Base-by-base conservation (phyloP, 768 basidiomycete species). In the Agrocybe chaxingu region DNA sequence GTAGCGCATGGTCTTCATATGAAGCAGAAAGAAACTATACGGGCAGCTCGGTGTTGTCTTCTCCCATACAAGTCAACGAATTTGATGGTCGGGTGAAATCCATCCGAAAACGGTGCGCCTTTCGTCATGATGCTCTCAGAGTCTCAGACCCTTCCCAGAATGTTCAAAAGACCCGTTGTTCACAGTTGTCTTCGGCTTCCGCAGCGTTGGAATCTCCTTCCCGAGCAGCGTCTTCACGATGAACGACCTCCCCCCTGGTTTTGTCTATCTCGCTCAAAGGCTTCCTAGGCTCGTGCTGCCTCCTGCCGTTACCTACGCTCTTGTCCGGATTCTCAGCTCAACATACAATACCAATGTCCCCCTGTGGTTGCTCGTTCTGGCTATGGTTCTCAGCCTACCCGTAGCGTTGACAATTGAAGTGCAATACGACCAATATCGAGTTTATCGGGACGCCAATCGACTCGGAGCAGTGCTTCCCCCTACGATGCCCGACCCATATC, bases 171-270 rank as follows among this genome's bases (percentile, higher is more conserved):
- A 24, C 24, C 24, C 24, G 3, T 24, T 24, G 24, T 24, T 24
- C 24, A 24, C 24, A 24, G 24, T 24, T 24, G 24, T 24, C 24
- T 24, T 24, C 24, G 24, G 0, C 24, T 24, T 24, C 24, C 24
- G 5, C 24, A 5, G 24, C 24, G 24, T 24, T 24, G 24, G 24
- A 24, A 24, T 24, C 24, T 24, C 24, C 24, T 24, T 24, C 24
- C 24, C 1, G 24, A 24, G 24, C 36, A 37, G 36, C 11, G 36
- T 16, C 16, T 37, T 37, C 35, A 41, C 10, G 30, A 60, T 59
- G 57, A 34, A 48, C 13, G 51, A 55, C 13, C 47, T 66, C 5
- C 62, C 65, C 2, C 65, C 65, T 8, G 65, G 65, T 3, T 59
- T 64, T 45, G 34, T 55, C 11, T 66, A 62, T 35, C 60, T 66